phyloP scores from a whole-genome alignment of 768 basidiomycete genomes.

The Mycena olivaceomarginata region DNA sequence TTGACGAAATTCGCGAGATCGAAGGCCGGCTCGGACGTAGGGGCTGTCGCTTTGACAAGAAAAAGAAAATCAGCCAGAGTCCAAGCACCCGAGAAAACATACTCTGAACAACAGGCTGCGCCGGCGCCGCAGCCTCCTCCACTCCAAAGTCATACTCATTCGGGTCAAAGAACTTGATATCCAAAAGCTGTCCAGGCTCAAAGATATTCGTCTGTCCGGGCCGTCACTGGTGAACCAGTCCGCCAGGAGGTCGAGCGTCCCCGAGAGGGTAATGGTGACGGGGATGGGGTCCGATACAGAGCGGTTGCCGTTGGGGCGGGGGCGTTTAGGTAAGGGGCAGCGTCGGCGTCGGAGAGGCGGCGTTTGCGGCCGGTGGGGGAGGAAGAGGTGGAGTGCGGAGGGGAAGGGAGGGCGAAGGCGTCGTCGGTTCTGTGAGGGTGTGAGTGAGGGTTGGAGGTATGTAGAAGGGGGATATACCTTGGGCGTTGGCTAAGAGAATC shows the following conservation, averaged over 20 bases:
- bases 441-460: background rate
- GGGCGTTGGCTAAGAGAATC: slow-evolving; percentile 19
- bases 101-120: slow-evolving; percentile 22
- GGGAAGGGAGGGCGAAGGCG: slow-evolving; percentile 14
- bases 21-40: background rate
- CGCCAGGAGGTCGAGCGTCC: slow-evolving; percentile 50
- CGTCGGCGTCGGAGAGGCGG: slow-evolving; percentile 56
- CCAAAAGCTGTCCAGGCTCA: slow-evolving; percentile 50
- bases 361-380: slow-evolving; percentile 57
- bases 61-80: background rate
- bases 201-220: slow-evolving; percentile 47
- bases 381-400: slow-evolving; percentile 10
- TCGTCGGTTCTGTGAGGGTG: slow-evolving; percentile 13
- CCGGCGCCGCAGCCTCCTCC: slow-evolving; percentile 2
- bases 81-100: background rate
- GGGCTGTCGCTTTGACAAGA: background rate
- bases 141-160: slow-evolving; percentile 39
- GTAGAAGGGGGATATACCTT: background rate
- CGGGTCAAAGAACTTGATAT: slow-evolving; percentile 57
- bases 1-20: background rate
- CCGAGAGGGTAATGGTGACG: slow-evolving; percentile 28
- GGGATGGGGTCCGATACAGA: slow-evolving; percentile 56
- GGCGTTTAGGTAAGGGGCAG: slow-evolving; percentile 48
- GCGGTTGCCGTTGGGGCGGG: slow-evolving; percentile 45
- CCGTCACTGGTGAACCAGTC: slow-evolving; percentile 58